Evolutionary conservation across 2,329 filamentous ascomycete genomes (phyloP).

Genomic region (Talaromyces albobiverticillius): DNA sequence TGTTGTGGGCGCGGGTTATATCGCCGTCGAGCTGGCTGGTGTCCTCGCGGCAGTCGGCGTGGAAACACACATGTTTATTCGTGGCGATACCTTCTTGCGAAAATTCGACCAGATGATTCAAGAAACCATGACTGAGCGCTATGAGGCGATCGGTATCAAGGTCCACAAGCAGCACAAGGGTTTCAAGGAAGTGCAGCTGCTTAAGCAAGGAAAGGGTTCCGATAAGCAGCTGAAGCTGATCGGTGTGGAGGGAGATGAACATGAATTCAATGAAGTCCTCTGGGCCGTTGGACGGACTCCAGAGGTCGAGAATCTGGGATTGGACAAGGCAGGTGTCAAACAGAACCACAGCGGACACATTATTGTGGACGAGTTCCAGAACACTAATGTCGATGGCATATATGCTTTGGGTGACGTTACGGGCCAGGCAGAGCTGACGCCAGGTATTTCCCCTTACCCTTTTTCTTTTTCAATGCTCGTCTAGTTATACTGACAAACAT

Average conservation of each 20-base stretch:
- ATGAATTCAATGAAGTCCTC: constrained; percentile 49
- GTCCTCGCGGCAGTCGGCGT: constrained; percentile 49
- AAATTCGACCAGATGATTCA: constrained; percentile 55
- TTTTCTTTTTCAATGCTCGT: neutral
- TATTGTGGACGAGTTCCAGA: constrained; percentile 50
- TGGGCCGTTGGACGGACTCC: constrained; percentile 51
- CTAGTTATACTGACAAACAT: constrained; percentile 1
- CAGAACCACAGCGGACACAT: constrained; percentile 39
- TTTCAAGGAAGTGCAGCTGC: constrained; percentile 47
- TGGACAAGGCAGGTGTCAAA: constrained; percentile 44
- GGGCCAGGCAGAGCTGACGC: constrained; percentile 50
- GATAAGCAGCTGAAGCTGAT: constrained; percentile 47
- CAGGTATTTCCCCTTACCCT: constrained; percentile 33
- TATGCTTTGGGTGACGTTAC: constrained; percentile 53
- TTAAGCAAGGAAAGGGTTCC: constrained; percentile 45
- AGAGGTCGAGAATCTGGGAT: constrained; percentile 41
- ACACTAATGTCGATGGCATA: constrained; percentile 46
- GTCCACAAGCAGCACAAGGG: constrained; percentile 47
- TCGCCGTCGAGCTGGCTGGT: constrained; percentile 51
- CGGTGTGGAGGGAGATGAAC: constrained; percentile 39
- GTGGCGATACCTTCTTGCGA: constrained; percentile 47
- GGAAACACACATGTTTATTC: constrained; percentile 52
- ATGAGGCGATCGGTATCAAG: constrained; percentile 48
- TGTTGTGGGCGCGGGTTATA: constrained; percentile 52
- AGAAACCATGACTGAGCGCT: constrained; percentile 50